phyloP scores from a whole-genome alignment of 345 rosid genomes.

The Citrus sp. region DNA sequence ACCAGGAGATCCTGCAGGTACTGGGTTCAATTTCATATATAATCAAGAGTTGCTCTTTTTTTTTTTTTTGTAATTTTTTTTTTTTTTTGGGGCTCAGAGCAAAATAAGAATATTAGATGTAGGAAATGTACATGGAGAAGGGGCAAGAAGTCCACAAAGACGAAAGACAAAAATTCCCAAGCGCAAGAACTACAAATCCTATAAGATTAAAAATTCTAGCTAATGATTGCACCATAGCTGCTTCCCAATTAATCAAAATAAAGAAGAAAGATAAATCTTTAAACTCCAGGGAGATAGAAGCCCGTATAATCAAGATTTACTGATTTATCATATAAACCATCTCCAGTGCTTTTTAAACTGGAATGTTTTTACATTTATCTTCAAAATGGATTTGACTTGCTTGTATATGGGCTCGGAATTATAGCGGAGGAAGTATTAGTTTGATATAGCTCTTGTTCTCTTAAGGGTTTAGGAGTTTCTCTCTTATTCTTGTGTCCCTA shows the following conservation, averaged over 20 bases:
- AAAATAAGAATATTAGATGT: too few species aligned
- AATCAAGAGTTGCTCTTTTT: background rate
- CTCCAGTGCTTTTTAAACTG: background rate
- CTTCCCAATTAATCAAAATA: too few species aligned
- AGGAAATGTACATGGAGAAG: too few species aligned
- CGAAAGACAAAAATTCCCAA: too few species aligned
- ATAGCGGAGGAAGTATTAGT: background rate
- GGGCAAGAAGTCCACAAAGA: too few species aligned
- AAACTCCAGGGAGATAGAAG: too few species aligned
- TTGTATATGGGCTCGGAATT: background rate
- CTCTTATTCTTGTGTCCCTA: background rate
- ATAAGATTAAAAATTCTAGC: too few species aligned
- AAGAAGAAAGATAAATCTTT: too few species aligned
- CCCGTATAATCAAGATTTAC: background rate
- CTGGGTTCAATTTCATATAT: constrained; percentile 1
- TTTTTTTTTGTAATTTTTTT: too few species aligned
- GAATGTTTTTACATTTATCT: background rate
- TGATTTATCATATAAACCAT: background rate
- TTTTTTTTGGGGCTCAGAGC: too few species aligned
- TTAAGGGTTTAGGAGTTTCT: background rate
- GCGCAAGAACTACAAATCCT: too few species aligned
- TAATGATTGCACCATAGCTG: too few species aligned
- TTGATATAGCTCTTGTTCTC: background rate
- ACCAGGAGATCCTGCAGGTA: constrained; percentile 63
- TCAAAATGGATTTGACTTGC: background rate